phyloP scores from a whole-genome alignment of 768 basidiomycete species.

The Lactarius hatsudake region DNA sequence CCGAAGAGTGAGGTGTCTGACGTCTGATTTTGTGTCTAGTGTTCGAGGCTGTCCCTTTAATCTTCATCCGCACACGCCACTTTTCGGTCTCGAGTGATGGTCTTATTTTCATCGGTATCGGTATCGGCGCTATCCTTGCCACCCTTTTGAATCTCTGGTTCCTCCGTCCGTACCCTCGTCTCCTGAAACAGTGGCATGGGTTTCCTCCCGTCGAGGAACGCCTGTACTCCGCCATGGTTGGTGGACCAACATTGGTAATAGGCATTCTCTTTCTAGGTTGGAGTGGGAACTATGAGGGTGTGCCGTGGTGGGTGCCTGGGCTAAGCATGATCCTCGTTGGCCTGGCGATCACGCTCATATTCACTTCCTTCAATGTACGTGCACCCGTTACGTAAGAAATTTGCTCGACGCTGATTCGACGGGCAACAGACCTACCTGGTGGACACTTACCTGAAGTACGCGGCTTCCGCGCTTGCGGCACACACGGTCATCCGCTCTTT shows the following conservation, averaged over 20 bases:
- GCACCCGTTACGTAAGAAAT: neutral
- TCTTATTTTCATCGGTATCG: conserved; percentile 42
- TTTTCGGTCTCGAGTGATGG: conserved; percentile 39
- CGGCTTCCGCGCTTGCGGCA: conserved; percentile 61
- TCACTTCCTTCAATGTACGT: conserved; percentile 46
- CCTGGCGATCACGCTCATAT: conserved; percentile 49
- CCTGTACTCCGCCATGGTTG: conserved; percentile 40
- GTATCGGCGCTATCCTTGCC: conserved; percentile 37
- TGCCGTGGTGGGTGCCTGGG: conserved; percentile 60
- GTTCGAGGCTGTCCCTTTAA: conserved; percentile 40
- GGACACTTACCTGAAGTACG: conserved; percentile 51
- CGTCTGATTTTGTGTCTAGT: conserved; percentile 27
- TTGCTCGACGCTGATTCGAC: neutral
- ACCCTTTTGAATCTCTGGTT: conserved; percentile 32
- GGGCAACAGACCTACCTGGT: conserved; percentile 49
- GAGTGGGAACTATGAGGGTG: conserved; percentile 49
- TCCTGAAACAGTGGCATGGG: conserved; percentile 40
- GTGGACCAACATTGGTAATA: conserved; percentile 35
- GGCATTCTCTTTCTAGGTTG: conserved; percentile 47
- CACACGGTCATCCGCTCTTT: conserved; percentile 58
- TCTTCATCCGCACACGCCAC: conserved; percentile 38
- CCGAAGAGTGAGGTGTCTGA: neutral
- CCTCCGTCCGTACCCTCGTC: conserved; percentile 34
- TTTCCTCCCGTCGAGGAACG: conserved; percentile 43
- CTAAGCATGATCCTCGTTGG: conserved; percentile 53